phyloP scores from a whole-genome alignment of 257 asterid genomes.

The Gentiana dahurica region DNA sequence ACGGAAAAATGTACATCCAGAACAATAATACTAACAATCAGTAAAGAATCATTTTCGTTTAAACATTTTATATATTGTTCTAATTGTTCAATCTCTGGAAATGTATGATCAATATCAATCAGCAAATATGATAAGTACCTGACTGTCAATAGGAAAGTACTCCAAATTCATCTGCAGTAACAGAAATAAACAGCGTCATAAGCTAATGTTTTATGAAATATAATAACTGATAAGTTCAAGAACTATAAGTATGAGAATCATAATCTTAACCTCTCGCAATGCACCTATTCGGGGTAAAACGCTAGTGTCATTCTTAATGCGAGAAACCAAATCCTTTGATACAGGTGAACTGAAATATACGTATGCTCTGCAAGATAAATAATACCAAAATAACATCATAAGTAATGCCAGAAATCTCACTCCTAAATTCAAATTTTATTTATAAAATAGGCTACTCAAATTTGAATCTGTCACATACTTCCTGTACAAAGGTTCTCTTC shows the following conservation, averaged over 20 bases:
- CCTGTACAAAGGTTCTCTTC: conserved; percentile 95
- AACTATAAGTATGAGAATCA: not conserved
- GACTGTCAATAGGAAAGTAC: conserved; percentile 78
- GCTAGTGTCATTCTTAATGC: conserved; percentile 83
- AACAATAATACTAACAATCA: too few relatives aligned
- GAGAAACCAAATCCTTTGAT: conserved; percentile 63
- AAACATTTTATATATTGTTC: not conserved
- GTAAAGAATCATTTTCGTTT: too few relatives aligned
- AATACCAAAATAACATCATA: conserved; percentile 10
- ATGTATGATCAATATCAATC: not conserved
- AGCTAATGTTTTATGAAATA: conserved; percentile 2
- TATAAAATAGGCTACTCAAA: not conserved
- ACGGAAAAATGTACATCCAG: too few relatives aligned
- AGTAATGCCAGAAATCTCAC: conserved; percentile 8
- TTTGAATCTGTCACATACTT: conserved; percentile 41
- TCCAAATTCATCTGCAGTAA: conserved; percentile 86
- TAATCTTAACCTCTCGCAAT: conserved; percentile 58
- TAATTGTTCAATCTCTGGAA: not conserved
- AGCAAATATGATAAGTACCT: conserved; percentile 37
- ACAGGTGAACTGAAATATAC: conserved; percentile 83
- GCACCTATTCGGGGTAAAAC: conserved; percentile 98
- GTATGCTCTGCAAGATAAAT: conserved; percentile 56
- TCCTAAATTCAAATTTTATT: conserved; percentile 11
- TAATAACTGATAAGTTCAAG: not conserved
- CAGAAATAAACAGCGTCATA: conserved; percentile 13